Evolutionary conservation across 805 yeast species (phyloP), one percentile per base, ranked within the genome.

Genomic region (Nakazawaea siamensis): DNA sequence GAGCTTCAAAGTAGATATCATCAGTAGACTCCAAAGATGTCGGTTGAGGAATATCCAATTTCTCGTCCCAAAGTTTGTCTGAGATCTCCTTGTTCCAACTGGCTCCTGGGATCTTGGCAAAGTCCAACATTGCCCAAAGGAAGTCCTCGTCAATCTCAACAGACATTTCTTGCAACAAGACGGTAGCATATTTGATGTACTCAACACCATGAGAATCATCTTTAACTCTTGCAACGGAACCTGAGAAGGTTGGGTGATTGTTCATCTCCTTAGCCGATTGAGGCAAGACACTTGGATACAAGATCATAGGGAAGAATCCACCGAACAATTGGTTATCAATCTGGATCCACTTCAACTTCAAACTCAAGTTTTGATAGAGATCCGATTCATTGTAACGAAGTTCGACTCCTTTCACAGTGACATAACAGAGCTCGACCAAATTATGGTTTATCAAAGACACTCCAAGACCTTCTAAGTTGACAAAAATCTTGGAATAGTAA

Each of bases 141-240:
- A 92, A 86, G 52, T 90, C 96, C 57, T 92, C 98, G 54, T 92
- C 98, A 29, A 90, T 70, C 50, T 92, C 97, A 29, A 92, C 60
- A 0, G 97, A 78, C 71, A 92, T 72, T 50, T 90, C 97, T 57
- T 92, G 98, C 33, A 92, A 57, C 38, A 94, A 60, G 2, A 84
- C 52, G 0, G 98, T 90, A 0, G 96, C 96, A 57, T 86, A 87
- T 54, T 94, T 94, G 52, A 90, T 78, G 52, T 81, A 88, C 11
- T 76, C 60, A 12, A 94, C 90, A 15, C 98, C 98, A 52, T 88
- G 95, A 4, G 83, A 65, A 35, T 84, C 87, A 57, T 88, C 98
- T 45, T 84, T 84, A 16, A 90, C 81, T 39, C 77, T 71, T 8
- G 95, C 80, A 2, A 87, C 55, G 0, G 97, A 78, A 0, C 83